phyloP scores from a whole-genome alignment of 2,329 filamentous ascomycete species.

The Xylariaceae sp. region DNA sequence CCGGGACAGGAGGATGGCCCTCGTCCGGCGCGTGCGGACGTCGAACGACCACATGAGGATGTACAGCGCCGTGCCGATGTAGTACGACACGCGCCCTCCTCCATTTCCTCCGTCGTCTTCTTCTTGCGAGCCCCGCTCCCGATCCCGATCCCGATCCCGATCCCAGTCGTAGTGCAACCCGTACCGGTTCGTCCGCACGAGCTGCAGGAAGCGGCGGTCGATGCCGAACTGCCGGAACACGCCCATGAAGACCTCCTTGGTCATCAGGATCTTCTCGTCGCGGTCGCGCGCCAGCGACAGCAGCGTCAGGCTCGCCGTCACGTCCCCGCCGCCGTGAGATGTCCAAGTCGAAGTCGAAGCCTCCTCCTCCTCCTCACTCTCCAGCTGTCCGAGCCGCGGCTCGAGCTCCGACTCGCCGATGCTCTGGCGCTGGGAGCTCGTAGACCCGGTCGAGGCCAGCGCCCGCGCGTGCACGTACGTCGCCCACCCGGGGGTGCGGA shows the following conservation, averaged over 20 bases:
- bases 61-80: slow-evolving; percentile 13
- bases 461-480: slow-evolving; percentile 4
- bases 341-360: no score
- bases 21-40: slow-evolving; percentile 6
- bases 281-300: slow-evolving; percentile 7
- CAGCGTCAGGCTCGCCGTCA: slow-evolving; percentile 7
- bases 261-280: slow-evolving; percentile 8
- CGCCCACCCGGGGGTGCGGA: neutral
- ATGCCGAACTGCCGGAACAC: slow-evolving; percentile 8
- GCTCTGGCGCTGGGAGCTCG: slow-evolving; percentile 2
- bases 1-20: slow-evolving; percentile 7
- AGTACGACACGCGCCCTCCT: slow-evolving; percentile 8
- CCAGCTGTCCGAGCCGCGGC: slow-evolving; percentile 1
- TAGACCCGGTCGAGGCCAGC: neutral
- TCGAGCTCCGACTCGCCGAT: slow-evolving; percentile 1
- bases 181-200: slow-evolving; percentile 11
- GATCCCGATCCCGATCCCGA: no score
- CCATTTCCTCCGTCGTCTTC: no score
- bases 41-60: slow-evolving; percentile 15
- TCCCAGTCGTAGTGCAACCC: slow-evolving; percentile 11
- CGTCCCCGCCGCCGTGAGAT: slow-evolving; percentile 5
- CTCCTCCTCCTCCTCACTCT: neutral
- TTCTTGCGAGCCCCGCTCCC: no score
- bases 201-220: slow-evolving; percentile 9
- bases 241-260: slow-evolving; percentile 5